phyloP scores from a whole-genome alignment of 305 asterid genomes.

The Fraxinus ornus region DNA sequence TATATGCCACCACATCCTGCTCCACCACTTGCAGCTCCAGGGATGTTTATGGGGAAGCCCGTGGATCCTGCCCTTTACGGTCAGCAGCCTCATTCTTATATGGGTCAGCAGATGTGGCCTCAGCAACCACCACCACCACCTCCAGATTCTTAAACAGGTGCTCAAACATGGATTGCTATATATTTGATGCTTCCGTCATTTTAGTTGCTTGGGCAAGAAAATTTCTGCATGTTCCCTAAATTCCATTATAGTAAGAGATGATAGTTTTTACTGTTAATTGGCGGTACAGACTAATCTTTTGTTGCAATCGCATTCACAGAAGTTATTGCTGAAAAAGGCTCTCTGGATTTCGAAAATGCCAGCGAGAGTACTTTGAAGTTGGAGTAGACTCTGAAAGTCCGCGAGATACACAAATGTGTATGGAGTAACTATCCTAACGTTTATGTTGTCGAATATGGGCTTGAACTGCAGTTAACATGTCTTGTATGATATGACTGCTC shows the following conservation, averaged over 20 bases:
- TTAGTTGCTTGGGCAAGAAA: background rate
- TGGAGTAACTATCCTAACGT: background rate
- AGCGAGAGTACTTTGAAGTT: background rate
- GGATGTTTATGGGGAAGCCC: conserved; percentile 81
- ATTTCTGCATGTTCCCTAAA: background rate
- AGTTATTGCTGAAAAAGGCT: conserved; percentile 9
- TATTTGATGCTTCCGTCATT: background rate
- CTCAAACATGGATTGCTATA: background rate
- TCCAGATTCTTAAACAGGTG: conserved; percentile 63
- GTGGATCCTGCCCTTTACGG: conserved; percentile 70
- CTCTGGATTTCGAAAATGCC: background rate
- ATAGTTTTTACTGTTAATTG: background rate
- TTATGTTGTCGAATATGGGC: background rate
- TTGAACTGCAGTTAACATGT: background rate
- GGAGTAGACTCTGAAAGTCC: background rate
- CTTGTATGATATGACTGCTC: conserved; percentile 7
- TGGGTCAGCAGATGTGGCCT: conserved; percentile 90
- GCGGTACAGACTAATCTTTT: background rate
- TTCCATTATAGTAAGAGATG: background rate
- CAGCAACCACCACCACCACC: conserved; percentile 74
- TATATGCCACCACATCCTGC: conserved; percentile 66
- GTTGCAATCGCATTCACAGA: conserved; percentile 17
- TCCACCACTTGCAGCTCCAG: conserved; percentile 62
- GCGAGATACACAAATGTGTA: background rate
- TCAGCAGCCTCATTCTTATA: conserved; percentile 73